These are phyloP conservation scores for Cinnamomum chago DNA, from an alignment of 164 flowering plant genomes.

Conservation along the genomic window DNA sequence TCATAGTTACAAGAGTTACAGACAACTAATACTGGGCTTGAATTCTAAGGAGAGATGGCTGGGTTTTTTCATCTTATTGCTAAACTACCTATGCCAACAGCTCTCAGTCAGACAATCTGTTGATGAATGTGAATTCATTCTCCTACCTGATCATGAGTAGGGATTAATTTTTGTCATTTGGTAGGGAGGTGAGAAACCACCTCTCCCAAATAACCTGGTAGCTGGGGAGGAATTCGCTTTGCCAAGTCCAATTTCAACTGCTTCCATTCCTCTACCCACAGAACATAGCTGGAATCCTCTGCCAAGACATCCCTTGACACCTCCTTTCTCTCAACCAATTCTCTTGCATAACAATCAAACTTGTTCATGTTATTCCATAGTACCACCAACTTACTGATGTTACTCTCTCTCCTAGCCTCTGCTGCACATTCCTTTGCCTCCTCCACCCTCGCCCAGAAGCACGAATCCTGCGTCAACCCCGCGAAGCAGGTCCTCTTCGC, in stretches of 20 bases:
- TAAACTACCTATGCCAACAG: no score
- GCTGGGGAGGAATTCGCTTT: conserved; percentile 18
- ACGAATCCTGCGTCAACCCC: conserved; percentile 68
- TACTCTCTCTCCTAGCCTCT: conserved; percentile 11
- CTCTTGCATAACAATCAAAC: conserved; percentile 47
- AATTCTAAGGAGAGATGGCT: no score
- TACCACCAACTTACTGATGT: conserved; percentile 13
- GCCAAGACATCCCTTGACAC: conserved; percentile 72
- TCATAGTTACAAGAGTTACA: no score
- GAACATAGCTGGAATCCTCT: conserved; percentile 54
- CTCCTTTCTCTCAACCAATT: conserved; percentile 50
- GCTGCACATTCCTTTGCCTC: conserved; percentile 35
- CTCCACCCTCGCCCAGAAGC: conserved; percentile 84
- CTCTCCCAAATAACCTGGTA: conserved; percentile 12
- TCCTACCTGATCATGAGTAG: no score
- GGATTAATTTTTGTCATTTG: no score
- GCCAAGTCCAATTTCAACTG: conserved; percentile 27
- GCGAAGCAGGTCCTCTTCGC: conserved; percentile 50
- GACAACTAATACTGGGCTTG: no score
- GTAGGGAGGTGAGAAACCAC: conserved; percentile 1
- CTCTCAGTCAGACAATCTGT: no score
- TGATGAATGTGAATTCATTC: no score
- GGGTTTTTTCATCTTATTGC: no score
- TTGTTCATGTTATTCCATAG: conserved; percentile 37
- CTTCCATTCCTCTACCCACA: conserved; percentile 41